phyloP scores from a whole-genome alignment of 2,329 filamentous ascomycete species.

The Dactylellina haptotyla region DNA sequence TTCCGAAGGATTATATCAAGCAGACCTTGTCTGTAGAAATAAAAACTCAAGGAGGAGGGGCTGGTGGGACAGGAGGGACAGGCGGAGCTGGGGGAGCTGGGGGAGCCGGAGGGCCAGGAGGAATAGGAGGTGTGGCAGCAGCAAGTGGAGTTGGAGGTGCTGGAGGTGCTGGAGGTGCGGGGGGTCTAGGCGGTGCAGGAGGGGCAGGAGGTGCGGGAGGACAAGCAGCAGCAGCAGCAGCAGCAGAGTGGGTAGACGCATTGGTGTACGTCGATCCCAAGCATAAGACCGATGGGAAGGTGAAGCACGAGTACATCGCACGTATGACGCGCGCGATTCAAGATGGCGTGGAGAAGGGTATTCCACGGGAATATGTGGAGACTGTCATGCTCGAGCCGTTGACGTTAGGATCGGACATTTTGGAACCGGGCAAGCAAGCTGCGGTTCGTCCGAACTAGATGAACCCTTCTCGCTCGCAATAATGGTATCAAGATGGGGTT shows the following conservation, averaged over 20 bases:
- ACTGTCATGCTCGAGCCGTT: conserved; percentile 51
- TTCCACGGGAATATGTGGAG: conserved; percentile 53
- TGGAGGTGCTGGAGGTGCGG: too few relatives aligned
- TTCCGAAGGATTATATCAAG: conserved; percentile 71
- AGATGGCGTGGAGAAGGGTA: conserved; percentile 49
- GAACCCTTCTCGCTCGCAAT: background rate
- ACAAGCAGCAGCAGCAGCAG: too few relatives aligned
- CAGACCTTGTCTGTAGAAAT: conserved; percentile 62
- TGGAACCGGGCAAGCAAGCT: conserved; percentile 15
- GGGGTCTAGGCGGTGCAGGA: too few relatives aligned
- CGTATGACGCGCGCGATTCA: conserved; percentile 54
- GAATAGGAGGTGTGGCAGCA: too few relatives aligned
- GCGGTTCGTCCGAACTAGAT: too few relatives aligned
- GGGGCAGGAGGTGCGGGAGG: too few relatives aligned
- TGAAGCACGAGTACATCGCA: conserved; percentile 53
- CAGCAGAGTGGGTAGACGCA: conserved; percentile 27
- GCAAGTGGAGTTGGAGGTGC: too few relatives aligned
- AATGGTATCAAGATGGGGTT: background rate
- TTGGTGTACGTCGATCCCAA: conserved; percentile 55
- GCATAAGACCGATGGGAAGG: conserved; percentile 35
- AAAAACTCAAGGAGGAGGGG: too few relatives aligned
- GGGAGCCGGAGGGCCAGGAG: too few relatives aligned
- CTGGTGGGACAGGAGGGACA: too few relatives aligned
- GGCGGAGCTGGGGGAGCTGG: too few relatives aligned
- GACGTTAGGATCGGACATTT: background rate